Evolutionary conservation across 2,329 filamentous ascomycete genomes (phyloP).

Genomic region (Fusarium nanum): DNA sequence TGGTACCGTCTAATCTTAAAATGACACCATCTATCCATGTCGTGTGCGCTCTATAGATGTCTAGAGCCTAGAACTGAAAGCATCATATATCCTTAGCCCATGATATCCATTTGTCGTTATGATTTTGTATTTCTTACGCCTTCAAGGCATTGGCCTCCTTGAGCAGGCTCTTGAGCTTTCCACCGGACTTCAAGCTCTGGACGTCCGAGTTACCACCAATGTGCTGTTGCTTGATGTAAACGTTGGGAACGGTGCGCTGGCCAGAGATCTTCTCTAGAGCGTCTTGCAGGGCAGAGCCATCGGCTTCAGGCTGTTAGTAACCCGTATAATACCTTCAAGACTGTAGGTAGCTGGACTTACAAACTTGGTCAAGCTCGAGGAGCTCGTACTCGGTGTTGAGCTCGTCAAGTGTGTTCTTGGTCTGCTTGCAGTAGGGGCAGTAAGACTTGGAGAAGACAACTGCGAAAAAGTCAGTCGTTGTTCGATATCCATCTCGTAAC

Average conservation of each 20-base stretch:
- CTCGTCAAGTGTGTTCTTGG: slow-evolving; percentile 79
- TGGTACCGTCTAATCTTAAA: slow-evolving; percentile 4
- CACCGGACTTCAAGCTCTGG: slow-evolving; percentile 64
- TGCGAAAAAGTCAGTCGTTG: slow-evolving; percentile 47
- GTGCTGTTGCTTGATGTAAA: slow-evolving; percentile 91
- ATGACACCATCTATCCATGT: slow-evolving; percentile 13
- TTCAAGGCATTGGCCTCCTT: slow-evolving; percentile 57
- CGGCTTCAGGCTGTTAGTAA: slow-evolving; percentile 65
- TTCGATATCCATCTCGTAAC: neutral
- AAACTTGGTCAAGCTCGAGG: slow-evolving; percentile 86
- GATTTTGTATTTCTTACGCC: slow-evolving; percentile 51
- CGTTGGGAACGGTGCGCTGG: slow-evolving; percentile 94
- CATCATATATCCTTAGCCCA: slow-evolving; percentile 30
- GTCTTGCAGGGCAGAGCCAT: slow-evolving; percentile 84
- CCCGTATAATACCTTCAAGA: neutral
- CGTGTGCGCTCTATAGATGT: neutral
- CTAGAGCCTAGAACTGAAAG: slow-evolving; percentile 44
- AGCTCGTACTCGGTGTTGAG: slow-evolving; percentile 77
- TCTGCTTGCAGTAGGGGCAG: slow-evolving; percentile 89
- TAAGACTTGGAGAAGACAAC: slow-evolving; percentile 98
- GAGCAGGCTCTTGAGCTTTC: slow-evolving; percentile 57
- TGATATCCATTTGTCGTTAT: slow-evolving; percentile 8
- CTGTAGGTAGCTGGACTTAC: slow-evolving; percentile 63
- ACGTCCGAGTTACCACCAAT: slow-evolving; percentile 97
- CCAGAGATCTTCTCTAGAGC: slow-evolving; percentile 82